A percentile compares a stretch with the other conserved stretches of the same genome.
Conservation (phyloP, 495 filamentous ascomycete genomes). For the Lophiotrema nucula region DNA sequence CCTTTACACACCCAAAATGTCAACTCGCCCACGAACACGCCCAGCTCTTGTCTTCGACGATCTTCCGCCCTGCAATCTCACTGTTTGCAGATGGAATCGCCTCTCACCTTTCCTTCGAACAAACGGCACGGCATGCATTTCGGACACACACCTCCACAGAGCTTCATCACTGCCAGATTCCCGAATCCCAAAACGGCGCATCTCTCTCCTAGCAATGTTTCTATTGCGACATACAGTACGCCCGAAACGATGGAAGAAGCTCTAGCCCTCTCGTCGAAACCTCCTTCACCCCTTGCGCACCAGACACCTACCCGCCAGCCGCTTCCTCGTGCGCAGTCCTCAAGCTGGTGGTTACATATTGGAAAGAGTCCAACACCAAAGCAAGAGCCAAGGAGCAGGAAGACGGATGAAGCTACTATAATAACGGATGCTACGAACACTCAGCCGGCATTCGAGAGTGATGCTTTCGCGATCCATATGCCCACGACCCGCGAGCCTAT, state of each 20-base stretch:
- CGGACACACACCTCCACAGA: neutral
- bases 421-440: constrained; percentile 19
- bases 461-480: constrained; percentile 29
- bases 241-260: constrained; percentile 23
- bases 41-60: neutral
- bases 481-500: constrained; percentile 29
- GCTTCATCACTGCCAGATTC: constrained; percentile 9
- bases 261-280: constrained; percentile 4
- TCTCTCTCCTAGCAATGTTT: constrained; percentile 16
- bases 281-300: constrained; percentile 1
- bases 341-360: constrained; percentile 9
- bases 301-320: neutral
- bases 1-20: neutral
- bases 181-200: constrained; percentile 14
- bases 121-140: constrained; percentile 24
- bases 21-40: neutral
- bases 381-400: constrained; percentile 13
- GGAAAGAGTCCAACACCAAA: constrained; percentile 5
- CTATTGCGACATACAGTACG: constrained; percentile 9
- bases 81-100: neutral
- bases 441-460: constrained; percentile 29
- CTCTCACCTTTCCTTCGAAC: constrained; percentile 6
- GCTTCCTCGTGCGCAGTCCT: constrained; percentile 16
- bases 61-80: too few relatives aligned
- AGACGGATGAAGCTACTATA: constrained; percentile 21